A percentile compares a stretch with the other conserved stretches of the same genome.
Conservation (phyloP, 2,329 filamentous ascomycete species). For the Phialemoniopsis sp. region DNA sequence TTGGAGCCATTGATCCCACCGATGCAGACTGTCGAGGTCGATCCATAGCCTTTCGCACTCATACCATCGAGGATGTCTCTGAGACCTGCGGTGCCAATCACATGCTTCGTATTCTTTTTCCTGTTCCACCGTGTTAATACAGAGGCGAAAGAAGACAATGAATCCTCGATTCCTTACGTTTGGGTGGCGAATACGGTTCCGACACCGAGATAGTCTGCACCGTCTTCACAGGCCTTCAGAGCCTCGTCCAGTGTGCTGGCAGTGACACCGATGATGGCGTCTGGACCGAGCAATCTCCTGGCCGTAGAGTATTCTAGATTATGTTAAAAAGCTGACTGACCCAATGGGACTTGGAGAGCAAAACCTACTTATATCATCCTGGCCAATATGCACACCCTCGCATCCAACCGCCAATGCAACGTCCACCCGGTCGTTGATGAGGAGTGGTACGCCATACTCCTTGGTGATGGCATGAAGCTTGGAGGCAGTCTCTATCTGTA, state of each 20-base stretch:
- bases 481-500: conserved; percentile 65
- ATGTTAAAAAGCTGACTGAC: background rate
- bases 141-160: background rate
- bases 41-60: conserved; percentile 30
- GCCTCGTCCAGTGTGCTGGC: conserved; percentile 75
- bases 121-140: conserved; percentile 31
- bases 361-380: conserved; percentile 76
- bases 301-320: conserved; percentile 56
- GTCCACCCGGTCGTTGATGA: conserved; percentile 92
- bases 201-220: conserved; percentile 89
- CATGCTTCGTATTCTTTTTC: conserved; percentile 81
- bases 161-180: conserved; percentile 48
- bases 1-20: conserved; percentile 82
- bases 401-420: conserved; percentile 81
- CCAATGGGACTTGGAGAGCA: background rate
- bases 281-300: conserved; percentile 65
- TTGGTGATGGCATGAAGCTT: conserved; percentile 68
- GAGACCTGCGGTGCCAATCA: conserved; percentile 71
- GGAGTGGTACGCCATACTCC: conserved; percentile 66
- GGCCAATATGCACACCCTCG: conserved; percentile 91
- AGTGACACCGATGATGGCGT: conserved; percentile 85
- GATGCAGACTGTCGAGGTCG: conserved; percentile 71
- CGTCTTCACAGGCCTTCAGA: conserved; percentile 62
- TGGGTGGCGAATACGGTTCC: conserved; percentile 84
- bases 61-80: conserved; percentile 63